Conservation (phyloP, 306 rosid genomes). For the Fragaria vesca region DNA sequence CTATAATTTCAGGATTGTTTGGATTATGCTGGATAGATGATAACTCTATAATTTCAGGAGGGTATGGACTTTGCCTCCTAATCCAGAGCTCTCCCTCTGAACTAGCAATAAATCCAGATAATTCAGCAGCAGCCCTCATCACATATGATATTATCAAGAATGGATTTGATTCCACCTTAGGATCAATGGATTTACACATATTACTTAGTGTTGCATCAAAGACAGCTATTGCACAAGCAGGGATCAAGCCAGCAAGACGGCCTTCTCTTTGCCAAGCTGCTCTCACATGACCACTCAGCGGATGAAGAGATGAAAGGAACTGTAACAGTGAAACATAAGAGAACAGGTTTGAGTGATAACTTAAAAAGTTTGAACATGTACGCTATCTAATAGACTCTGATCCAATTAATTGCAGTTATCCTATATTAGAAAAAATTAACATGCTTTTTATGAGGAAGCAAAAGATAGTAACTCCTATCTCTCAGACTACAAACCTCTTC, state of each 20-base stretch:
- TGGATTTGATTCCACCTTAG: constrained; percentile 75
- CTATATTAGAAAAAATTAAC: background rate
- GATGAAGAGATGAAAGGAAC: constrained; percentile 72
- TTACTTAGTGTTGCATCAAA: constrained; percentile 55
- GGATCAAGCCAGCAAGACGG: constrained; percentile 55
- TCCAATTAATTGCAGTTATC: constrained; percentile 5
- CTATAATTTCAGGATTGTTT: constrained; percentile 50
- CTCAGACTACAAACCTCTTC: constrained; percentile 56
- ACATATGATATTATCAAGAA: constrained; percentile 50
- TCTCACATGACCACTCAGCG: constrained; percentile 83
- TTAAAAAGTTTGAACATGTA: background rate
- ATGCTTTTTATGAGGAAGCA: constrained; percentile 11
- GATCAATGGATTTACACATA: constrained; percentile 65
- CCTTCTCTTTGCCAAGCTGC: constrained; percentile 68
- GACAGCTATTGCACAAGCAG: constrained; percentile 60
- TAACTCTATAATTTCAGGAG: constrained; percentile 51
- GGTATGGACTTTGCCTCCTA: constrained; percentile 58
- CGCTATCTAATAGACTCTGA: background rate
- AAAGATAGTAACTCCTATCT: background rate
- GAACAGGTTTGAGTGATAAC: constrained; percentile 24
- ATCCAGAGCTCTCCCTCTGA: constrained; percentile 62
- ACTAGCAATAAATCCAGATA: constrained; percentile 43
- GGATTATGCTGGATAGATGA: constrained; percentile 40
- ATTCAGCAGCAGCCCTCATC: constrained; percentile 51
- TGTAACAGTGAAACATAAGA: constrained; percentile 40